These are phyloP conservation scores for Trichoderma lentiforme DNA, from an alignment of 2,329 filamentous ascomycete species.

Conservation along the genomic window DNA sequence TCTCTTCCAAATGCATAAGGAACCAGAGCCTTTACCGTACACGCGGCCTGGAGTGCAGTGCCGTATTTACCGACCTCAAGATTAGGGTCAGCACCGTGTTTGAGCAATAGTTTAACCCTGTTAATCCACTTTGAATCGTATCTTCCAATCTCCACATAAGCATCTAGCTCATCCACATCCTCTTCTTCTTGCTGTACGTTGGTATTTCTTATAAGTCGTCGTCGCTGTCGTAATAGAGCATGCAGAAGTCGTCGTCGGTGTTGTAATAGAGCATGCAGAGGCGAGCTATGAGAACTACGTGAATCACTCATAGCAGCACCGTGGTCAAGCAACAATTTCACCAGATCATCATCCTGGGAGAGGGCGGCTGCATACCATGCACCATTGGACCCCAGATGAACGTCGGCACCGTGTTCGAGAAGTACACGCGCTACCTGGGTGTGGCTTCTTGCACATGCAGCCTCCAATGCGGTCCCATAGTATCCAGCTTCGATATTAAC, in stretches of 20 bases:
- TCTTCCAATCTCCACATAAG: too few species aligned
- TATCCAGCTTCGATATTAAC: background rate
- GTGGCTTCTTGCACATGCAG: background rate
- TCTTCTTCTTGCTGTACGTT: too few species aligned
- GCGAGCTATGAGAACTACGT: background rate
- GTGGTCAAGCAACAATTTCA: background rate
- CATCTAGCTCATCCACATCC: too few species aligned
- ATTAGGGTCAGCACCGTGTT: background rate
- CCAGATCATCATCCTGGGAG: background rate
- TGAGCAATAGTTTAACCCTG: background rate
- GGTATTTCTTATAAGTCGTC: too few species aligned
- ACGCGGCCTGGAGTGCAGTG: background rate
- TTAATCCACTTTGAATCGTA: background rate
- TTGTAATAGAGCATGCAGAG: background rate
- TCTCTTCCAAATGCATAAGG: background rate
- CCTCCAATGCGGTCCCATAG: background rate
- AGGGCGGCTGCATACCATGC: background rate
- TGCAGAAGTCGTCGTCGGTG: too few species aligned
- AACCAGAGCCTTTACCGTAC: background rate
- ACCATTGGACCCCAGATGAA: background rate
- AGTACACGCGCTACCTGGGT: background rate
- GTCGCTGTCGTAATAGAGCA: too few species aligned
- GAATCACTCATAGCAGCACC: background rate
- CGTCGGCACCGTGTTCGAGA: background rate
- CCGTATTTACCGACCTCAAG: background rate